Base-by-base conservation (phyloP, 179 eudicot species). In the Patellifolia procumbens region DNA sequence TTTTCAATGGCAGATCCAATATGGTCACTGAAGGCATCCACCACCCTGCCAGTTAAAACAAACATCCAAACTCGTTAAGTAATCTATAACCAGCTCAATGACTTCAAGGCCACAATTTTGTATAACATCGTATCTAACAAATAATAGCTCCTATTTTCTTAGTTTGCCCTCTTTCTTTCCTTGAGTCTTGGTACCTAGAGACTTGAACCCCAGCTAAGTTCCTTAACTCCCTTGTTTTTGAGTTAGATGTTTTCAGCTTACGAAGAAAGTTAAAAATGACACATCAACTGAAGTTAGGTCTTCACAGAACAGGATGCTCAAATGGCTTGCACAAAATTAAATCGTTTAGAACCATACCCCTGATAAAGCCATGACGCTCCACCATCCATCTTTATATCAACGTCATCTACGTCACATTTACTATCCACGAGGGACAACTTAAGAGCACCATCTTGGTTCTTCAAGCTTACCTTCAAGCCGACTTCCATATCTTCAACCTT, bases 301-400 rank as follows among this genome's bases (percentile, higher is more conserved):
- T 37, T 16, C 17, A 68, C 37, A 56, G 60, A 56, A 72, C 10
- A n/a, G 24, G 37, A 56, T 37, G 15, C n/a, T 37, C 12, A 29
- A 61, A 20, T 35, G 13, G 32, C 11, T 22, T 26, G 7, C 22
- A 1, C 35, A 34, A 24, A 56, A 34, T 26, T 2, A 78, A 34
- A 8, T 17, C 34, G 24, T 11, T 7, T 19, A 77, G 73, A 49
- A 77, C 42, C 85, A 69, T 90, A 95, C 99, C 97, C 99, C 78
- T 95, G 99, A 85, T 95, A 95, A 71, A 95, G 91, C 99, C 99
- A 95, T 56, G 99, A 90, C 37, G 94, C 96, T 77, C 99, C 99
- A 51, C 99, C 99, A 60, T 93, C 86, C 82, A 95, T 71, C 73
- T 78, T 70, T 70, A 95, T 88, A 72, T 83, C 82, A n/a, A 95